Evolutionary conservation across 805 yeast genomes (phyloP).

Genomic region (Hanseniaspora singularis): DNA sequence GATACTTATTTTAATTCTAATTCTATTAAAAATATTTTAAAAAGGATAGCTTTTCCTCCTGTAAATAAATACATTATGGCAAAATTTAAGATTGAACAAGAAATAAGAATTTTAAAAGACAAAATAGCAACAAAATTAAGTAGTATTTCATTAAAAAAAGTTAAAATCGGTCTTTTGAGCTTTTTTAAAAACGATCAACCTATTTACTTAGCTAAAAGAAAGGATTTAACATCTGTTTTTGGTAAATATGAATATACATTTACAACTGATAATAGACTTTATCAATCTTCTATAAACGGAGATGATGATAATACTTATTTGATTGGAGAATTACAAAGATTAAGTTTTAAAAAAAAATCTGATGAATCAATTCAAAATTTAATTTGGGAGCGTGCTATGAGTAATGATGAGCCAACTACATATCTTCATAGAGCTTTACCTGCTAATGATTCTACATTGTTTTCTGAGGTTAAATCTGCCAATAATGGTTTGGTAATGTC

Average conservation of each 20-base stretch:
- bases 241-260: conserved; percentile 6
- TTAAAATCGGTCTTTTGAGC: too few relatives aligned
- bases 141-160: too few relatives aligned
- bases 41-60: not conserved
- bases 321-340: not conserved
- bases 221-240: not conserved
- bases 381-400: conserved; percentile 5
- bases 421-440: conserved; percentile 7
- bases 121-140: not conserved
- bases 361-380: not conserved
- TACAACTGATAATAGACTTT: not conserved
- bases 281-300: not conserved
- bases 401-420: not conserved
- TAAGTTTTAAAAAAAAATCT: not conserved
- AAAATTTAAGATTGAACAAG: not conserved
- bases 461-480: conserved; percentile 21
- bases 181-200: too few relatives aligned
- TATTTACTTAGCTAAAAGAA: too few relatives aligned
- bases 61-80: not conserved
- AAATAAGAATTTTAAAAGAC: not conserved
- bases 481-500: conserved; percentile 29
- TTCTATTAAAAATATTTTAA: not conserved
- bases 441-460: conserved; percentile 18
- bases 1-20: not conserved
- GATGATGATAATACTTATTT: not conserved